phyloP scores from a whole-genome alignment of 1,284 basidiomycete genomes.

The Cryptococcus sp. region DNA sequence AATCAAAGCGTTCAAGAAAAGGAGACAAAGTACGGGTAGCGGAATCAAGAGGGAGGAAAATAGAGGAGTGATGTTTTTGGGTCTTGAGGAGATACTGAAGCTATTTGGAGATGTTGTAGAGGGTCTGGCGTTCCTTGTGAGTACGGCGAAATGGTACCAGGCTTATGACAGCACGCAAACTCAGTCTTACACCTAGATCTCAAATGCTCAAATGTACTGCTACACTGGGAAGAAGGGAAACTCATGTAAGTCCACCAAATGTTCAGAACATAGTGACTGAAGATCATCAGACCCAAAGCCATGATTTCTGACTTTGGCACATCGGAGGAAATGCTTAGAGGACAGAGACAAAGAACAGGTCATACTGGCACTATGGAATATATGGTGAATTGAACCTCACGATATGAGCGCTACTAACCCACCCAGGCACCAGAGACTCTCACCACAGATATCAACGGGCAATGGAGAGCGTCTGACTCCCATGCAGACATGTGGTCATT shows the following conservation, averaged over 20 bases:
- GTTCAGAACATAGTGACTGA: background rate
- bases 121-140: constrained; percentile 73
- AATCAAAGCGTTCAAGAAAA: constrained; percentile 51
- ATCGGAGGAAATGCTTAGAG: constrained; percentile 77
- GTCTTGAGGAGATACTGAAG: constrained; percentile 70
- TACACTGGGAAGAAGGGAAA: constrained; percentile 86
- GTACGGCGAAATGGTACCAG: constrained; percentile 27
- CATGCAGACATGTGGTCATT: constrained; percentile 60
- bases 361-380: constrained; percentile 85
- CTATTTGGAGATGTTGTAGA: constrained; percentile 72
- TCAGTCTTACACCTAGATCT: constrained; percentile 86
- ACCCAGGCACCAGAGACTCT: constrained; percentile 72
- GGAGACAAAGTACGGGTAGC: constrained; percentile 21
- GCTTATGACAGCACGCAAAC: constrained; percentile 63
- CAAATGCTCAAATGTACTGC: constrained; percentile 85
- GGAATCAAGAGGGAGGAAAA: constrained; percentile 21
- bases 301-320: constrained; percentile 94
- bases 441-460: constrained; percentile 51
- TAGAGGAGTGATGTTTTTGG: constrained; percentile 69
- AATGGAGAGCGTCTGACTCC: constrained; percentile 68
- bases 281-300: constrained; percentile 53
- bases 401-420: background rate
- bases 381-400: constrained; percentile 24
- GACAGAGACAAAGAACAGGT: constrained; percentile 65
- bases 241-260: constrained; percentile 52